Base-by-base conservation (phyloP, 2,329 filamentous ascomycete genomes). In the Apiospora rasikravindrae region DNA sequence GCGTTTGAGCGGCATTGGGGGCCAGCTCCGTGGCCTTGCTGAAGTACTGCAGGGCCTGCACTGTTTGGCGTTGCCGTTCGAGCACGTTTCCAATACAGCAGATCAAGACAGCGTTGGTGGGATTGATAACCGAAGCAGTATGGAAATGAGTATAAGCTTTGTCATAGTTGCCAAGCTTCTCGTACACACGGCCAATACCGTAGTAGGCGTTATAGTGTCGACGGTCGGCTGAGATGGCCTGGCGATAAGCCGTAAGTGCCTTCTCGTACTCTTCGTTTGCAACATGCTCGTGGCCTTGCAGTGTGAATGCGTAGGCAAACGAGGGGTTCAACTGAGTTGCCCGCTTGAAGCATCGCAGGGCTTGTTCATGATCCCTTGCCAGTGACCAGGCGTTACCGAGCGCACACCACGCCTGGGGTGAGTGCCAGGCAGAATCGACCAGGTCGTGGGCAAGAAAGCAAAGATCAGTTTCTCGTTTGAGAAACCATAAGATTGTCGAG, bases 161-260 rank as follows among this genome's bases (percentile, higher is more conserved):
- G 74, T 97, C 94, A 77, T 94, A 95, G 81, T 94, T 95, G 78
- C 95, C 95, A 77, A 97, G 89, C 79, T 95, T 96, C 82, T 97
- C 94, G 78, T 96, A 96, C 1, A 98, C 95, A 73, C 89, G 87
- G 42, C 90, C 91, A 71, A 93, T 91, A 76, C 96, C 96, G 81
- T 98, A 99, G 89, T 97, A 98, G n/a, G 96, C 96, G 80, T 98
- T 98, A 85, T 98, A 99, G 80, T 98, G 96, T 26, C 96, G 91
- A 71, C 89, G 91, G 78, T 99, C 95, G 0, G 94, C 94, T 64
- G 92, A 90, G 76, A 99, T 93, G 1, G 94, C 95, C 70, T 92
- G 90, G 45, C 97, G 91, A 82, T 98, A 99, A 1, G 94, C 92
- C 51, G 92, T 90, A 64, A 98, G 88, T 0, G 96, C 96, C 81